Evolutionary conservation across 139 green algal genomes (phyloP).

Genomic region (Raphidocelis subcapitata): DNA sequence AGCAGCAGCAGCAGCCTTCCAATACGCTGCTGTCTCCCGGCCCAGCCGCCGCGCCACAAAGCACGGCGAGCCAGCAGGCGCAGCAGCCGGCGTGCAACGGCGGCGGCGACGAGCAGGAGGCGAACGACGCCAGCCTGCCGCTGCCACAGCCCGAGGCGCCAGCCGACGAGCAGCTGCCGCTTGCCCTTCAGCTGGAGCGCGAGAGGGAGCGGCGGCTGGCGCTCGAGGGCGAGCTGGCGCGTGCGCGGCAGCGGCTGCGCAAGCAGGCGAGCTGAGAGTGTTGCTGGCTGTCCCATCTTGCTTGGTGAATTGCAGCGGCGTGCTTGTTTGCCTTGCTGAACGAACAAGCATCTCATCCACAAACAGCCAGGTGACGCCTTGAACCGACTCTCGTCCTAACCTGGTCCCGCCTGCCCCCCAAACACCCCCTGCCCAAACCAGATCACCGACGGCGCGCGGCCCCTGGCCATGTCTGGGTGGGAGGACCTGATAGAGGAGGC

Average conservation of each 20-base stretch:
- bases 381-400: too few relatives aligned
- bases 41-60: neutral
- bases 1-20: neutral
- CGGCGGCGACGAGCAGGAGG: neutral
- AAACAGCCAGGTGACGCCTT: too few relatives aligned
- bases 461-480: slow-evolving; percentile 37
- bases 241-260: slow-evolving; percentile 27
- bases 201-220: slow-evolving; percentile 20
- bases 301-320: too few relatives aligned
- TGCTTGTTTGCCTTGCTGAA: too few relatives aligned
- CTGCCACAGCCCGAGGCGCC: neutral
- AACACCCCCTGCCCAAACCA: too few relatives aligned
- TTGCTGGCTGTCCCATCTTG: too few relatives aligned
- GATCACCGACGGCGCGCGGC: slow-evolving; percentile 4
- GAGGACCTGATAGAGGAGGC: slow-evolving; percentile 58
- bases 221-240: slow-evolving; percentile 19
- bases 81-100: neutral
- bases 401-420: too few relatives aligned
- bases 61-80: neutral
- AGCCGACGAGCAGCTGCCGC: slow-evolving; percentile 1
- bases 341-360: too few relatives aligned
- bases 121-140: neutral
- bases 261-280: too few relatives aligned
- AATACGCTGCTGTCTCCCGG: neutral
- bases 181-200: slow-evolving; percentile 12